Evolutionary conservation across 805 yeast genomes (phyloP).

Genomic region (Hanseniaspora hatyaiensis): DNA sequence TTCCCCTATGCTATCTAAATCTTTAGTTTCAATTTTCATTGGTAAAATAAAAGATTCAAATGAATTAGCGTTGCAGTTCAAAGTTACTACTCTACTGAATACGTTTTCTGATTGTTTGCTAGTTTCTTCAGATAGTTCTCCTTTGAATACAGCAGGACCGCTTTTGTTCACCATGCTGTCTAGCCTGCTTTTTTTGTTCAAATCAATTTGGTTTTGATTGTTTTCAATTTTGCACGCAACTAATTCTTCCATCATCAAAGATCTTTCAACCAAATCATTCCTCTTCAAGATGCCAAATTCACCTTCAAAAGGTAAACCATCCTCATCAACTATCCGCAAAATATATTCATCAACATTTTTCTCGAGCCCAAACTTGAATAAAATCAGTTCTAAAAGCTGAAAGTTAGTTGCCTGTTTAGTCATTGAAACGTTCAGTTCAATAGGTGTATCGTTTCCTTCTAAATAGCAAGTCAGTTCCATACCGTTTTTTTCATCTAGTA

Average conservation of each 20-base stretch:
- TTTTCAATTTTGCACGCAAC: constrained; percentile 54
- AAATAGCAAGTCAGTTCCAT: constrained; percentile 4
- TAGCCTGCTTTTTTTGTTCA: constrained; percentile 39
- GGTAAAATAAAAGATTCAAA: constrained; percentile 31
- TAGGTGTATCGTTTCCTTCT: constrained; percentile 1
- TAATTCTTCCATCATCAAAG: constrained; percentile 58
- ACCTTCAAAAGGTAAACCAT: constrained; percentile 80
- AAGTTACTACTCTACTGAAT: constrained; percentile 15
- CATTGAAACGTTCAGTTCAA: neutral
- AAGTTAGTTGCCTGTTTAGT: neutral
- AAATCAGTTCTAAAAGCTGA: constrained; percentile 1
- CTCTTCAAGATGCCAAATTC: constrained; percentile 82
- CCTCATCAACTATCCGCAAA: constrained; percentile 78
- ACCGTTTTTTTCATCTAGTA: neutral
- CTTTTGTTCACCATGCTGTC: constrained; percentile 49
- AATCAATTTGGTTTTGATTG: constrained; percentile 35
- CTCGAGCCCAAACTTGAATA: neutral
- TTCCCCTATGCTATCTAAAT: constrained; percentile 28
- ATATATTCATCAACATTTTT: constrained; percentile 20
- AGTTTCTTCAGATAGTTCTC: no score
- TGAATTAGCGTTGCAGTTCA: constrained; percentile 22
- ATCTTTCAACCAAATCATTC: constrained; percentile 51
- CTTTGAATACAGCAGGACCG: no score
- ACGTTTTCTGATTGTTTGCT: no score
- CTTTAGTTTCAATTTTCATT: constrained; percentile 22